A percentile compares a stretch with the other conserved stretches of the same genome.
phyloP scores from a whole-genome alignment of 1,284 basidiomycete species.

The Inonotus obliquus region DNA sequence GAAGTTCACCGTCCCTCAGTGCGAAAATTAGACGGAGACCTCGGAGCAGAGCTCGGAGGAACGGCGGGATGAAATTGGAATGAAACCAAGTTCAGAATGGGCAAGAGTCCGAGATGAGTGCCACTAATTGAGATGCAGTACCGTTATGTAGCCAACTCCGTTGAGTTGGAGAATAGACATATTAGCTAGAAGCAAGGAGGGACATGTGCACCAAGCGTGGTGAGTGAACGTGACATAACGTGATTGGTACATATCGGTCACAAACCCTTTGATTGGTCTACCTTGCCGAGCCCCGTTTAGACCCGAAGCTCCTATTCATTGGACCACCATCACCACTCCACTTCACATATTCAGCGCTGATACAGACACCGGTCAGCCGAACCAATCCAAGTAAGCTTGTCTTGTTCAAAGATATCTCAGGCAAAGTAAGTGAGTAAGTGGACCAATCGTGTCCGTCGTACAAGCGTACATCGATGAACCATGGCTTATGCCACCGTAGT shows the following conservation, averaged over 20 bases:
- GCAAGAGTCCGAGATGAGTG: background rate
- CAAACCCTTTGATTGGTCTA: too few species aligned
- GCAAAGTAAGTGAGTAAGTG: too few species aligned
- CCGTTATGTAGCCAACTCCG: background rate
- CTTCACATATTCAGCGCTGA: too few species aligned
- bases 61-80: background rate
- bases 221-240: background rate
- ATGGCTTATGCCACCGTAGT: too few species aligned
- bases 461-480: too few species aligned
- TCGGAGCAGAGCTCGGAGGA: background rate
- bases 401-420: too few species aligned
- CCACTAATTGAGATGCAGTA: background rate
- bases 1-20: background rate
- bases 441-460: too few species aligned
- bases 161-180: background rate
- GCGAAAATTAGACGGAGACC: background rate
- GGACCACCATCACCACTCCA: background rate
- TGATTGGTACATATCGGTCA: background rate
- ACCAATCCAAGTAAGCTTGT: too few species aligned
- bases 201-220: background rate
- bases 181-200: background rate
- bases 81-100: background rate
- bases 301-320: background rate
- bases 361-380: too few species aligned
- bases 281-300: background rate